phyloP scores from a whole-genome alignment of 1,284 basidiomycete genomes.

The Tylopilus sp. region DNA sequence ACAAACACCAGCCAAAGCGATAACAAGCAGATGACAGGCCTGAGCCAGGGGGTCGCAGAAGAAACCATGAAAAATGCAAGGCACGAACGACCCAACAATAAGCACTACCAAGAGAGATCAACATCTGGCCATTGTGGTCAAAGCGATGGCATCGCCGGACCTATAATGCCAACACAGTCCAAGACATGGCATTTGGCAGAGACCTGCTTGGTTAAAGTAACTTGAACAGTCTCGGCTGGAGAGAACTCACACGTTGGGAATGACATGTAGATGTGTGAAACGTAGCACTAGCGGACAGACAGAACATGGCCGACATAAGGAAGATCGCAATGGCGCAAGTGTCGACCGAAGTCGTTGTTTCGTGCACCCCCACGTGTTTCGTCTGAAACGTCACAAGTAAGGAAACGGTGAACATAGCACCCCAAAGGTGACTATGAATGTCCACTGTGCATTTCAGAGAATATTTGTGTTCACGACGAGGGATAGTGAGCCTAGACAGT shows the following conservation, averaged over 20 bases:
- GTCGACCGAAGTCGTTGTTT: conserved; percentile 60
- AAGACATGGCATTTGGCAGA: conserved; percentile 54
- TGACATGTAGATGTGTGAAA: conserved; percentile 80
- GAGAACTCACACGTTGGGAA: conserved; percentile 53
- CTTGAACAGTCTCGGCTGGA: not conserved
- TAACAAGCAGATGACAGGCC: conserved; percentile 49
- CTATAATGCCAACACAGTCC: conserved; percentile 70
- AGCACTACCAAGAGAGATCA: conserved; percentile 36
- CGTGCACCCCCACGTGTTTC: conserved; percentile 47
- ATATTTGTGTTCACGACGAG: conserved; percentile 10
- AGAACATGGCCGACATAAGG: conserved; percentile 69
- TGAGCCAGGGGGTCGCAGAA: conserved; percentile 58
- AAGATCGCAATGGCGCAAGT: conserved; percentile 64
- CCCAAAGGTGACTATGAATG: conserved; percentile 84
- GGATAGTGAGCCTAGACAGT: conserved; percentile 1
- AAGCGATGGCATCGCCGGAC: conserved; percentile 32
- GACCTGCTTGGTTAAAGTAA: conserved; percentile 35
- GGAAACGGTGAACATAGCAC: conserved; percentile 65
- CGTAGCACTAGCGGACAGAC: conserved; percentile 70
- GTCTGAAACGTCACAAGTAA: conserved; percentile 53
- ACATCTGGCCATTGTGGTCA: not conserved
- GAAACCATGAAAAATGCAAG: conserved; percentile 71
- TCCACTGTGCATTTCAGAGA: conserved; percentile 57
- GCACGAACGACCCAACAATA: conserved; percentile 81
- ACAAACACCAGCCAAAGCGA: conserved; percentile 62